Conservation (phyloP, 2,329 filamentous ascomycete genomes). For the Apiospora saccharicola region DNA sequence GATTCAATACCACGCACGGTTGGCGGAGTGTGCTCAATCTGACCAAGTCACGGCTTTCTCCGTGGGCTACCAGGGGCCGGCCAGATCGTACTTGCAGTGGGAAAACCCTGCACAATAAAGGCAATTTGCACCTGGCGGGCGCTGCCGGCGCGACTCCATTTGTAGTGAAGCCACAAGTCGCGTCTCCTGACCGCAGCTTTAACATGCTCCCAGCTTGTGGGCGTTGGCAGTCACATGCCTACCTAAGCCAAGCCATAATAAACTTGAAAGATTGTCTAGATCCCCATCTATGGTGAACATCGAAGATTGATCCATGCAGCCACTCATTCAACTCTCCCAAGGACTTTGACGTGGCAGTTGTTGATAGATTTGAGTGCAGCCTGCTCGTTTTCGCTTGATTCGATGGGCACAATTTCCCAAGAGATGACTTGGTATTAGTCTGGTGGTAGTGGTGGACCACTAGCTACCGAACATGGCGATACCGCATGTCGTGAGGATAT, state of each 20-base stretch:
- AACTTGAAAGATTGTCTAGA: not conserved
- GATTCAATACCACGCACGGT: not conserved
- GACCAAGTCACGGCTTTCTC: conserved; percentile 2
- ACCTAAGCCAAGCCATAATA: not conserved
- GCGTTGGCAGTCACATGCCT: not conserved
- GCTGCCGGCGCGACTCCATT: not conserved
- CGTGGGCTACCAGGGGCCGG: not conserved
- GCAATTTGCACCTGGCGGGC: too few relatives aligned
- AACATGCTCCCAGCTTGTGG: not conserved
- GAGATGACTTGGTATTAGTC: not conserved
- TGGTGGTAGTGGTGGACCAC: not conserved
- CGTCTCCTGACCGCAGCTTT: not conserved
- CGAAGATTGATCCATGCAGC: conserved; percentile 1
- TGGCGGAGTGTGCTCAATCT: not conserved
- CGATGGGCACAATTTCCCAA: not conserved
- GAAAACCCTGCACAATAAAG: not conserved
- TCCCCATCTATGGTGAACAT: not conserved
- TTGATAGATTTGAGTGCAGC: not conserved
- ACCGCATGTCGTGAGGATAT: not conserved
- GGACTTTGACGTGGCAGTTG: not conserved
- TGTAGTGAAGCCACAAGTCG: not conserved
- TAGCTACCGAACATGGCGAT: not conserved
- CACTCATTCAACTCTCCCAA: not conserved
- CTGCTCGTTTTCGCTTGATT: not conserved
- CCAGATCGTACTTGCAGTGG: not conserved